These are phyloP conservation scores for Rhinocladiella mackenziei DNA, from an alignment of 2,329 filamentous ascomycete genomes.

Conservation along the genomic window DNA sequence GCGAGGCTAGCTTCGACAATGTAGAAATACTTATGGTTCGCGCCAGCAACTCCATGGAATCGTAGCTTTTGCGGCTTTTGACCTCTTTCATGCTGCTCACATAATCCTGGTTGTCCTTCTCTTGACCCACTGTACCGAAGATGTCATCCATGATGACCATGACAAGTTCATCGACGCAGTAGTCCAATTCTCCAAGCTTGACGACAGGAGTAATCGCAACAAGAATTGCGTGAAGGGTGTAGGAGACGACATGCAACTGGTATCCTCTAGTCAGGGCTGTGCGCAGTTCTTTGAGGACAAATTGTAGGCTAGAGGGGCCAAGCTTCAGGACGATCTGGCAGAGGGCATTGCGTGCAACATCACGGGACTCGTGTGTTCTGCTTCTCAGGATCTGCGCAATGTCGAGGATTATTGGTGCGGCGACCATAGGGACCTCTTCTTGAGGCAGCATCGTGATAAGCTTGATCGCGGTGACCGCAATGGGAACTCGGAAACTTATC, in stretches of 20 bases:
- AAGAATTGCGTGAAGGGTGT: constrained; percentile 87
- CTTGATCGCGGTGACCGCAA: constrained; percentile 84
- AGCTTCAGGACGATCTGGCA: constrained; percentile 76
- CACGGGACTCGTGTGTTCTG: constrained; percentile 79
- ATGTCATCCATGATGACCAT: constrained; percentile 94
- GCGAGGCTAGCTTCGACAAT: constrained; percentile 70
- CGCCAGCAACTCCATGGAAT: constrained; percentile 91
- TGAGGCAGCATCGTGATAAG: constrained; percentile 75
- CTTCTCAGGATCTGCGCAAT: constrained; percentile 90
- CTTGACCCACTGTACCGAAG: constrained; percentile 85
- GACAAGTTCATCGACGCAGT: constrained; percentile 74
- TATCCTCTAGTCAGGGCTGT: constrained; percentile 80
- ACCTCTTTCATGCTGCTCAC: constrained; percentile 95
- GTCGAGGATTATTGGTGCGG: constrained; percentile 83
- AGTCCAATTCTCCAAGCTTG: constrained; percentile 78
- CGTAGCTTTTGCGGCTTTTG: constrained; percentile 96
- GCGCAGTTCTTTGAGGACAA: constrained; percentile 86
- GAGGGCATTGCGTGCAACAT: constrained; percentile 84
- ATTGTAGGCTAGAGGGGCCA: constrained; percentile 78
- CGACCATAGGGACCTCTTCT: constrained; percentile 65
- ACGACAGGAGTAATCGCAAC: constrained; percentile 69
- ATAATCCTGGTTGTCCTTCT: constrained; percentile 96
- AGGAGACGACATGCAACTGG: constrained; percentile 91
- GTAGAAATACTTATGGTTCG: constrained; percentile 72
- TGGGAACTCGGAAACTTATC: constrained; percentile 86